A percentile compares a stretch with the other conserved stretches of the same genome.
These are phyloP conservation scores for Boletus coccyginus DNA, from an alignment of 768 basidiomycete genomes.

Conservation along the genomic window DNA sequence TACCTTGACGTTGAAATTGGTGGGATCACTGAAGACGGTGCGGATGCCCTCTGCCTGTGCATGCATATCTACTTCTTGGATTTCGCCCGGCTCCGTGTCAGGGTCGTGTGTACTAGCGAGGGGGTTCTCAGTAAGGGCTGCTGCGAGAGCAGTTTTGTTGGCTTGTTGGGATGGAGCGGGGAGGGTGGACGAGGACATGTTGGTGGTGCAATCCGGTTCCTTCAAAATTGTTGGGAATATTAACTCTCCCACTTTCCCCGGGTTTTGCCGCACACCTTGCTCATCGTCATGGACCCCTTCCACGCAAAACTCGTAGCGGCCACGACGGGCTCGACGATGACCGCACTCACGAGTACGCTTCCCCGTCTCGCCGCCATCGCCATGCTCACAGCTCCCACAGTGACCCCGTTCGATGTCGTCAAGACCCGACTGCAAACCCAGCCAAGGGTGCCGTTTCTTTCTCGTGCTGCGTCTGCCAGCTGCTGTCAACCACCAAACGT, in stretches of 20 bases:
- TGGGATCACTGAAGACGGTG: constrained; percentile 92
- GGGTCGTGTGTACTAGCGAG: constrained; percentile 19
- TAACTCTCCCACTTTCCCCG: constrained; percentile 8
- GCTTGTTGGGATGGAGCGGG: constrained; percentile 70
- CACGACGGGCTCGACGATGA: constrained; percentile 74
- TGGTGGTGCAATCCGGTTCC: not conserved
- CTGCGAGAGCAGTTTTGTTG: constrained; percentile 72
- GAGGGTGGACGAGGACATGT: constrained; percentile 43
- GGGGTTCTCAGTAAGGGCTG: constrained; percentile 64
- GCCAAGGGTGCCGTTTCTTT: constrained; percentile 48
- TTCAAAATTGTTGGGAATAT: too few species aligned
- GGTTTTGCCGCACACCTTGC: constrained; percentile 21
- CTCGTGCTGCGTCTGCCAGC: constrained; percentile 49
- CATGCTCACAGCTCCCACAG: constrained; percentile 40
- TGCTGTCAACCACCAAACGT: constrained; percentile 65
- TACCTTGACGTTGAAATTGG: constrained; percentile 96
- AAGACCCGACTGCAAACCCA: constrained; percentile 97
- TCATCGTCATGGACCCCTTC: constrained; percentile 55
- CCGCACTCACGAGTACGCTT: constrained; percentile 75
- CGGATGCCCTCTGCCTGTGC: constrained; percentile 78
- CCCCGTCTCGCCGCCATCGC: constrained; percentile 4
- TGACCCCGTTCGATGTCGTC: constrained; percentile 99
- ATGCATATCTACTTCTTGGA: constrained; percentile 84
- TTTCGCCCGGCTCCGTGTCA: constrained; percentile 73
- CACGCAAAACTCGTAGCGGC: constrained; percentile 80